phyloP scores from a whole-genome alignment of 441 rosid species.

The Flueggea neowawraea region DNA sequence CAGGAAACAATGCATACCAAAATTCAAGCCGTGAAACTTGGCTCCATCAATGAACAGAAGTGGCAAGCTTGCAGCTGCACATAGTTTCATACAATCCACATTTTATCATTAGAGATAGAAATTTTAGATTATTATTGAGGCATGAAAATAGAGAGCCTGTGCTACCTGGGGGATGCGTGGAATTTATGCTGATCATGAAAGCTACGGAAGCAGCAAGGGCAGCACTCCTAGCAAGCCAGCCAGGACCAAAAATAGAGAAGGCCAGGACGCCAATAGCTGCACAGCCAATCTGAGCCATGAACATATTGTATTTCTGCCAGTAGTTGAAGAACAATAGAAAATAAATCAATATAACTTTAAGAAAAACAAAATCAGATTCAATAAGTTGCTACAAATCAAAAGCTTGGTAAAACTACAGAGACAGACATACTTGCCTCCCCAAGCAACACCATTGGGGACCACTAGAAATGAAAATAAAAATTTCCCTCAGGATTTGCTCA shows the following conservation, averaged over 20 bases:
- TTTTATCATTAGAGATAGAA: constrained; percentile 1
- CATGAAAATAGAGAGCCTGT: background rate
- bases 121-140: background rate
- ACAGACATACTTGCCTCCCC: too few relatives aligned
- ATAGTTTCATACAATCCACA: background rate
- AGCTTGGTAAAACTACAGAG: too few relatives aligned
- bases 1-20: constrained; percentile 82
- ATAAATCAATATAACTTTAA: too few relatives aligned
- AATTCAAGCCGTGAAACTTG: constrained; percentile 62
- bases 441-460: too few relatives aligned
- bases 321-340: background rate
- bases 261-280: constrained; percentile 82
- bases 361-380: too few relatives aligned
- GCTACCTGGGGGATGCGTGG: too few relatives aligned
- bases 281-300: constrained; percentile 91
- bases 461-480: too few relatives aligned
- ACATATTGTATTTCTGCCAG: constrained; percentile 90
- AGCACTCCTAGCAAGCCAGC: too few relatives aligned
- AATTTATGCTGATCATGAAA: too few relatives aligned
- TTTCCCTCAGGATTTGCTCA: too few relatives aligned
- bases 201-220: too few relatives aligned
- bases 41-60: constrained; percentile 80
- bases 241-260: constrained; percentile 9
- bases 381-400: too few relatives aligned
- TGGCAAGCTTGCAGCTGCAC: constrained; percentile 89